Evolutionary conservation across 1,139 yeast species (phyloP), one percentile per base, ranked within the genome.

Genomic region (Blastobotrys ciferrii): DNA sequence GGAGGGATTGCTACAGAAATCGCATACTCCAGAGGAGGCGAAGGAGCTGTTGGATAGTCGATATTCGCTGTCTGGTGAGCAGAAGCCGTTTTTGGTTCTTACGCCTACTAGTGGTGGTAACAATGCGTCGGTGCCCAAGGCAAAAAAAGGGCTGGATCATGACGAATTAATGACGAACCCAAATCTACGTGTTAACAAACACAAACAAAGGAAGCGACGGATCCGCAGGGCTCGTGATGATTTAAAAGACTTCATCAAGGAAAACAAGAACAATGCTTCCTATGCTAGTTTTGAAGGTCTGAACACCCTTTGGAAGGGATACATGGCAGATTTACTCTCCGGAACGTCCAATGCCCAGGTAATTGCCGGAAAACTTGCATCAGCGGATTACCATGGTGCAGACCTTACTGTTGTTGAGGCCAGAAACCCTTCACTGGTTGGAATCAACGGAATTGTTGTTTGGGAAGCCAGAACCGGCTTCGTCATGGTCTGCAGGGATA

Each of bases 381-480:
- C 84, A 54, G 92, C 96, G 1, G 98, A 92, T 61, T 87, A 77
- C 65, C 86, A 85, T 58, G 98, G 98, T 2, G 81, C 95, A 15
- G 64, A 70, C 38, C 53, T 91, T 18, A 73, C 75, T 13, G 92
- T 91, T 0, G 60, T 74, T 1, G 76, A 80, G 42, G 75, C 89
- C 11, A 68, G 71, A 15, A 86, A 86, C 58, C 71, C 75, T 1
- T 76, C 80, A 44, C 61, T 80, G 48, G 75, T 83, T 4, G 96
- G 96, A 0, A 59, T 77, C 14, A 58, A 74, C 37, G 98, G 98
- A 0, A 85, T 91, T 4, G 88, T 91, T 1, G 71, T 88, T 1
- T 87, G 95, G 84, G 98, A 92, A 62, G 80, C 92, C 5, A 91
- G 87, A 62, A 80, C 84, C 58, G 77, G 80, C 48, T 85, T 88